Conservation (phyloP, 345 rosid genomes). For the Cardiospermum halicacabum region DNA sequence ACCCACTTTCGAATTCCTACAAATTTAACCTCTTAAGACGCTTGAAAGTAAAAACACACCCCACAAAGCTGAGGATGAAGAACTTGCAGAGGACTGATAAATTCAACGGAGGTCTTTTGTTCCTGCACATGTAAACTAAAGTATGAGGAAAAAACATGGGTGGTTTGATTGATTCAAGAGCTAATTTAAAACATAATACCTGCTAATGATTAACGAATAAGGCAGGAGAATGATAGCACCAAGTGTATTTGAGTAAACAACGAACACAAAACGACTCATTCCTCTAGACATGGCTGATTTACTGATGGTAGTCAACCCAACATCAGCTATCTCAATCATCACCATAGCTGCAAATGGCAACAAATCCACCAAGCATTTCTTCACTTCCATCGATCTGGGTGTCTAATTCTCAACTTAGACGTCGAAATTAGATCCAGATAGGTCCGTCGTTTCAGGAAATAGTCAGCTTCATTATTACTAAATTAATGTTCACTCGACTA, state of each 20-base stretch:
- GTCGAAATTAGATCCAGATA: neutral
- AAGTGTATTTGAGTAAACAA: constrained; percentile 40
- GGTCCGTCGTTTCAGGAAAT: neutral
- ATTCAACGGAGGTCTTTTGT: constrained; percentile 33
- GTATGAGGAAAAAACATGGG: neutral
- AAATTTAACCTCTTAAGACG: neutral
- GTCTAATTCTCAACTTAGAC: neutral
- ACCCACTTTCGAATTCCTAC: neutral
- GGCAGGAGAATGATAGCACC: constrained; percentile 37
- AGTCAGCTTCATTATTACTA: neutral
- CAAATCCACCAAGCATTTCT: constrained; percentile 11
- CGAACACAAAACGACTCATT: constrained; percentile 37
- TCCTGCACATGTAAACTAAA: constrained; percentile 15
- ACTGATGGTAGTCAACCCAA: constrained; percentile 39
- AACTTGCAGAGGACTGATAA: constrained; percentile 39
- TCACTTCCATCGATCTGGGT: constrained; percentile 14
- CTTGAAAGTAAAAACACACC: constrained; percentile 29
- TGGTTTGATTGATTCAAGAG: neutral
- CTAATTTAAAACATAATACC: constrained; percentile 7
- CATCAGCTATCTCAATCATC: constrained; percentile 30
- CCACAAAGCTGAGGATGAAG: constrained; percentile 41
- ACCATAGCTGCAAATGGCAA: constrained; percentile 44
- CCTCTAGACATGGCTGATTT: constrained; percentile 53
- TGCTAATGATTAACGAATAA: constrained; percentile 21
- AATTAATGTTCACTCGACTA: too few species aligned